These are phyloP conservation scores for Clitopilus hobsonii DNA, from an alignment of 768 basidiomycete genomes.

Conservation along the genomic window DNA sequence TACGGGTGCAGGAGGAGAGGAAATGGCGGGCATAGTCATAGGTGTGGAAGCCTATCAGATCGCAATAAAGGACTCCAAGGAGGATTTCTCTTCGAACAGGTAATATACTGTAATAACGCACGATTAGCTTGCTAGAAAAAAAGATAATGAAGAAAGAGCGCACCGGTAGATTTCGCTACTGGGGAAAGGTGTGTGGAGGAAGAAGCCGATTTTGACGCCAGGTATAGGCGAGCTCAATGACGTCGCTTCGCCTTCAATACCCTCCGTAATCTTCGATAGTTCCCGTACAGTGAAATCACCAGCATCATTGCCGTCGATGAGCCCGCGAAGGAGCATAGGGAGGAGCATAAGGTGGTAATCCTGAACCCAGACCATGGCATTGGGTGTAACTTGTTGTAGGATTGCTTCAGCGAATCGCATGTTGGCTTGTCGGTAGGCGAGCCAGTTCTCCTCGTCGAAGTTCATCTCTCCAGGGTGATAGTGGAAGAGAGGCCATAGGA, in stretches of 20 bases:
- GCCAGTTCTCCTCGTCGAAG: conserved; percentile 98
- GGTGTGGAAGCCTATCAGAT: conserved; percentile 98
- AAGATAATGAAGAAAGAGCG: conserved; percentile 15
- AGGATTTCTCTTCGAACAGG: conserved; percentile 97
- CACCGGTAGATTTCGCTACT: conserved; percentile 96
- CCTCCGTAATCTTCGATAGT: conserved; percentile 67
- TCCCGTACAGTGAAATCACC: conserved; percentile 58
- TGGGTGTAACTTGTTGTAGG: conserved; percentile 69
- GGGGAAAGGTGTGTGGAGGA: conserved; percentile 97
- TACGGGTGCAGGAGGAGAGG: conserved; percentile 95
- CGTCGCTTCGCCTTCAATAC: conserved; percentile 49
- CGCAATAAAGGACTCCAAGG: conserved; percentile 93
- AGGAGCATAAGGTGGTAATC: conserved; percentile 98
- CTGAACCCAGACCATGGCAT: conserved; percentile 98
- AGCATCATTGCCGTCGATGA: conserved; percentile 68
- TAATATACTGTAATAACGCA: conserved; percentile 63
- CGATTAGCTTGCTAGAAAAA: background rate
- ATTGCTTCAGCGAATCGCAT: conserved; percentile 91
- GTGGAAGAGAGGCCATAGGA: conserved; percentile 99
- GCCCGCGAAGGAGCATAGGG: conserved; percentile 87
- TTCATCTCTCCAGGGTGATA: conserved; percentile 99
- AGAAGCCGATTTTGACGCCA: conserved; percentile 94
- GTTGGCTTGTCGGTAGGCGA: conserved; percentile 96
- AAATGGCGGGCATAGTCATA: conserved; percentile 99
- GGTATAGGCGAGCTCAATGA: conserved; percentile 36